These are phyloP conservation scores for Dendrothele bispora DNA, from an alignment of 768 basidiomycete species.

Conservation along the genomic window DNA sequence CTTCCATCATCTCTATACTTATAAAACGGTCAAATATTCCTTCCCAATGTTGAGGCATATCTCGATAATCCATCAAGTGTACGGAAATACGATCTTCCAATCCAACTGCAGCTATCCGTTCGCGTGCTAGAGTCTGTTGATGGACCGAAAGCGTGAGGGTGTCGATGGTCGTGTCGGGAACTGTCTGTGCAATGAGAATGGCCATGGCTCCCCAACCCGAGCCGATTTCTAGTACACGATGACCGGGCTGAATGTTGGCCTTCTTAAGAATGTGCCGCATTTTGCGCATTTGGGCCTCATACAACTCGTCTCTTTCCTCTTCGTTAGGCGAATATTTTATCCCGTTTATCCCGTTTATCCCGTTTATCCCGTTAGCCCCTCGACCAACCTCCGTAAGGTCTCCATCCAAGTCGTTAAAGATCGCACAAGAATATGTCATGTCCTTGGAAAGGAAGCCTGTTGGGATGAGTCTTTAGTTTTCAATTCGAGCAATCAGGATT, in stretches of 20 bases:
- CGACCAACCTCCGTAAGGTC: constrained; percentile 47
- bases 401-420: constrained; percentile 63
- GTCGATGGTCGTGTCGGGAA: constrained; percentile 61
- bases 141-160: constrained; percentile 72
- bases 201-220: constrained; percentile 78
- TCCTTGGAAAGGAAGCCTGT: constrained; percentile 61
- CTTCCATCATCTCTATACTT: constrained; percentile 79
- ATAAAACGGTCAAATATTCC: constrained; percentile 69
- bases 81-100: constrained; percentile 54
- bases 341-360: too few relatives aligned
- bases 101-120: constrained; percentile 54
- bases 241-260: constrained; percentile 58
- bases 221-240: constrained; percentile 70
- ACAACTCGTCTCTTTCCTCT: constrained; percentile 26
- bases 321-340: too few relatives aligned
- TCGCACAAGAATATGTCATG: constrained; percentile 79
- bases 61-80: constrained; percentile 76
- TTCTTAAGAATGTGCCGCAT: constrained; percentile 63
- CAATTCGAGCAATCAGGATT: background rate
- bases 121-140: constrained; percentile 58
- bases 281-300: constrained; percentile 60
- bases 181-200: constrained; percentile 54
- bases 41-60: constrained; percentile 63
- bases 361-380: constrained; percentile 32
- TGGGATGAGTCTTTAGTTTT: constrained; percentile 1